phyloP scores from a whole-genome alignment of 768 basidiomycete genomes.

The Collybia mongolica region DNA sequence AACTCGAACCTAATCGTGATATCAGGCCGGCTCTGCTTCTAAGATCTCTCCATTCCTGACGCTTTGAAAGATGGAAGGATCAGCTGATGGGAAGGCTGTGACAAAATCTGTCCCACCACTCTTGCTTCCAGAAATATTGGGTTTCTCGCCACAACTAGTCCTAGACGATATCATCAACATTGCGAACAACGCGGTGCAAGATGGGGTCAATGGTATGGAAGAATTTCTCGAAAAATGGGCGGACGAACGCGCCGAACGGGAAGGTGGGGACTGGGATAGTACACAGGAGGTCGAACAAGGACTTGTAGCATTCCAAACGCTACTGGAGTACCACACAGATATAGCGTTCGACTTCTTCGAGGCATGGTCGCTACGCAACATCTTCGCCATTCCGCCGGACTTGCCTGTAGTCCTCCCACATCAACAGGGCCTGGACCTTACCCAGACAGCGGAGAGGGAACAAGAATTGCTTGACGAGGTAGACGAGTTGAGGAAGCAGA shows the following conservation, averaged over 20 bases:
- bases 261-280: constrained; percentile 50
- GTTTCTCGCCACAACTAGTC: constrained; percentile 81
- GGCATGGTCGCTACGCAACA: constrained; percentile 85
- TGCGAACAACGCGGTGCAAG: constrained; percentile 75
- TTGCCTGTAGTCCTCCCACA: constrained; percentile 74
- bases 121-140: constrained; percentile 71
- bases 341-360: constrained; percentile 92
- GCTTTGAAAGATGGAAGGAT: not conserved
- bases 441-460: constrained; percentile 53
- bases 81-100: not conserved
- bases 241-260: constrained; percentile 53
- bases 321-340: constrained; percentile 86
- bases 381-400: constrained; percentile 73
- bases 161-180: constrained; percentile 87
- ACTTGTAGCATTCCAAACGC: constrained; percentile 81
- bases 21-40: too few species aligned
- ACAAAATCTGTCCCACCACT: constrained; percentile 35
- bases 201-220: constrained; percentile 79
- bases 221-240: constrained; percentile 75
- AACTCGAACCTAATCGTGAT: too few species aligned
- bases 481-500: constrained; percentile 59
- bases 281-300: constrained; percentile 78
- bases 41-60: too few species aligned
- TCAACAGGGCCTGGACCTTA: constrained; percentile 71
- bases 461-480: constrained; percentile 65